Conservation (phyloP, 225 moss, liverwort and hornwort genomes). For the Ulota crispa region DNA sequence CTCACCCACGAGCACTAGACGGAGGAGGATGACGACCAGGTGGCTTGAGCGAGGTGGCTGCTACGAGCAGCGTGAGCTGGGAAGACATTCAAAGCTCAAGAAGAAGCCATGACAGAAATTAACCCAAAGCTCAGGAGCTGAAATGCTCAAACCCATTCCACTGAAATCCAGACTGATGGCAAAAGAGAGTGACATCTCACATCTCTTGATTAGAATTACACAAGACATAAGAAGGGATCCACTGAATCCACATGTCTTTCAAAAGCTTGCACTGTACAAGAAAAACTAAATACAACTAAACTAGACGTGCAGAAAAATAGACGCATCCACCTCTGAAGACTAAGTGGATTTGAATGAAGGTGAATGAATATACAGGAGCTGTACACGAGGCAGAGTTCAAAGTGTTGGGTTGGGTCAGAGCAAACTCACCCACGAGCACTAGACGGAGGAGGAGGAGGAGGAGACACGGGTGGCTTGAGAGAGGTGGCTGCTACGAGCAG, state of each 20-base stretch:
- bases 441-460: neutral
- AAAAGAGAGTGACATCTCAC: too few species aligned
- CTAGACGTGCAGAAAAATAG: neutral
- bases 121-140: too few species aligned
- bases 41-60: constrained; percentile 18
- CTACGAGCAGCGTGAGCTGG: constrained; percentile 42
- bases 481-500: constrained; percentile 24
- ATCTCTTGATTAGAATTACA: too few species aligned
- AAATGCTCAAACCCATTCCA: too few species aligned
- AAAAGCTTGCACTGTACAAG: too few species aligned
- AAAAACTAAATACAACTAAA: neutral
- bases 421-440: neutral
- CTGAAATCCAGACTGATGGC: too few species aligned
- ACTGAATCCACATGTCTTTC: too few species aligned
- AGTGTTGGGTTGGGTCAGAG: neutral
- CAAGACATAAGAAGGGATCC: too few species aligned
- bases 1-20: neutral
- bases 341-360: neutral
- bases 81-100: too few species aligned
- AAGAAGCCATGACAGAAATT: too few species aligned
- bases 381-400: neutral
- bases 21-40: neutral
- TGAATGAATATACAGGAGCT: neutral
- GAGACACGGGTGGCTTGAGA: neutral
- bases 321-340: neutral